Conservation (phyloP, 768 basidiomycete species). For the Leucosporidium scottii region DNA sequence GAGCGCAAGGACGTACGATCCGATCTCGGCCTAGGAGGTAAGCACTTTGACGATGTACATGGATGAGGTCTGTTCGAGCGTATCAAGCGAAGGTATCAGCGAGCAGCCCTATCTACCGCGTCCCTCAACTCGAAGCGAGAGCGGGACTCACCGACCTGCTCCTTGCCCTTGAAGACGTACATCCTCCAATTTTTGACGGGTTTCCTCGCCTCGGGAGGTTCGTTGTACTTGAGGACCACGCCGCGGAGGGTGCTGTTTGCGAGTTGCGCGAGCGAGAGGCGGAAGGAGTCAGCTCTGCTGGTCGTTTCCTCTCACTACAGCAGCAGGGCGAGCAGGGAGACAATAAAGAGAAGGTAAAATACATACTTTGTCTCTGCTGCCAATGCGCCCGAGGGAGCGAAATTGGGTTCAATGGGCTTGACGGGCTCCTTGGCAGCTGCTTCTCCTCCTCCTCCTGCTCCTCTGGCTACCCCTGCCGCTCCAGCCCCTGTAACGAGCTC, state of each 20-base stretch:
- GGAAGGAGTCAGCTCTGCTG: conserved; percentile 60
- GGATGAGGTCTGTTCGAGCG: conserved; percentile 62
- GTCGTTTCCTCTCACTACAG: conserved; percentile 49
- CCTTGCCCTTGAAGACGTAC: conserved; percentile 93
- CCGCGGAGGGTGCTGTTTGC: conserved; percentile 39
- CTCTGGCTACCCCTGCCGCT: background rate
- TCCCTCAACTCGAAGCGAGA: background rate
- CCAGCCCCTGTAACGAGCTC: background rate
- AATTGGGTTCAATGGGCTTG: conserved; percentile 76
- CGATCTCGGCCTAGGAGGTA: conserved; percentile 89
- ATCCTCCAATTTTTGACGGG: conserved; percentile 83
- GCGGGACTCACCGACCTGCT: conserved; percentile 72
- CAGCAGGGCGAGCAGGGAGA: background rate
- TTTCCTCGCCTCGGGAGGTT: conserved; percentile 95
- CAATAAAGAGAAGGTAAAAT: background rate
- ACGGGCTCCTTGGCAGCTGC: conserved; percentile 41
- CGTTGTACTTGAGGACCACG: conserved; percentile 86
- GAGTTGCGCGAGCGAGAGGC: conserved; percentile 45
- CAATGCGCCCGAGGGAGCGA: conserved; percentile 75
- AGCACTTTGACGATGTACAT: conserved; percentile 87
- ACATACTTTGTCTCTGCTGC: conserved; percentile 81
- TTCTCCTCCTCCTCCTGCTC: background rate
- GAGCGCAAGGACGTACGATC: conserved; percentile 51
- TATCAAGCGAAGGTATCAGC: background rate
- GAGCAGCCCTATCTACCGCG: background rate